phyloP scores from a whole-genome alignment of 148 eudicot genomes.

The Gaultheria prostrata region DNA sequence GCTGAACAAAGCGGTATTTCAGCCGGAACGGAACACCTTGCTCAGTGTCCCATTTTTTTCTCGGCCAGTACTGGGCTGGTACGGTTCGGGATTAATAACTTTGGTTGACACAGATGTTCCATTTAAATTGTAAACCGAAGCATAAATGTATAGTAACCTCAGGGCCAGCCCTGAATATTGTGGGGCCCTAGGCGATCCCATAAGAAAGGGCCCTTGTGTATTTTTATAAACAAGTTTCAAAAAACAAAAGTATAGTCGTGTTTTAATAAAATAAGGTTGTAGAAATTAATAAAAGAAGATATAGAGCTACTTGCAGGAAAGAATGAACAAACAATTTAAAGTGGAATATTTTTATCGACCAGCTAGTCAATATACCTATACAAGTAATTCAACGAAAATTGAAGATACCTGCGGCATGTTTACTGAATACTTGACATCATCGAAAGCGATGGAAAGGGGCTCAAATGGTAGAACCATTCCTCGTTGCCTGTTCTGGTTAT shows the following conservation, averaged over 20 bases:
- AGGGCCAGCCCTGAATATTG: neutral
- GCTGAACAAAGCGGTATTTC: too few species aligned
- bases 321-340: neutral
- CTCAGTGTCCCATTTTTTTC: too few species aligned
- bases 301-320: slow-evolving; percentile 2
- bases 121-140: neutral
- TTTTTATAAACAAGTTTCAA: neutral
- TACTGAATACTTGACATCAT: slow-evolving; percentile 64
- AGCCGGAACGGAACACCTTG: too few species aligned
- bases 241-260: neutral
- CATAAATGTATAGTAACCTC: neutral
- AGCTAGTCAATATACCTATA: neutral
- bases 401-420: slow-evolving; percentile 77
- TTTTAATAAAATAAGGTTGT: neutral
- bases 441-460: slow-evolving; percentile 68
- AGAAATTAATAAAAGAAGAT: neutral
- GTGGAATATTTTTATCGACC: neutral
- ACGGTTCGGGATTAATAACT: too few species aligned
- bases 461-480: slow-evolving; percentile 91
- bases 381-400: neutral
- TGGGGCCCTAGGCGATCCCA: neutral
- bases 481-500: slow-evolving; percentile 24
- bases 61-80: too few species aligned
- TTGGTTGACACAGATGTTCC: neutral
- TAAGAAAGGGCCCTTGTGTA: neutral